Base-by-base conservation (phyloP, 192 early-diverging fungal genomes). In the Podila epigama region DNA sequence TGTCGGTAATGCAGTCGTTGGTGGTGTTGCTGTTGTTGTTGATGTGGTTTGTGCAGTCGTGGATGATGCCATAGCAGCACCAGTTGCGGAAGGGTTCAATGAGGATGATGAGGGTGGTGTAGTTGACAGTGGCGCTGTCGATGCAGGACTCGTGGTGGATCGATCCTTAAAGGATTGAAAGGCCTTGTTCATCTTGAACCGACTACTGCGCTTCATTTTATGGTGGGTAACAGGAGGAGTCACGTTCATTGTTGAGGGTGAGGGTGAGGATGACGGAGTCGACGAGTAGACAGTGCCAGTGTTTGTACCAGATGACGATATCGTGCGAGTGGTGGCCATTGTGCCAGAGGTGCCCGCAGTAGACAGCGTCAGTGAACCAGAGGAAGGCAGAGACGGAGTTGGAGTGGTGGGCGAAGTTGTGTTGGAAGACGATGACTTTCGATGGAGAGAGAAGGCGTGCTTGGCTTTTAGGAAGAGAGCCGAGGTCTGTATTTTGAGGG, bases 401-500 rank as follows among this genome's bases (percentile, higher is more conserved):
- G 68, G 32, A 16, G 61, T 58, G 44, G 62, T 35, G 9, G 44
- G 28, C 7, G 72, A 59, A 35, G 65, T 51, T 5, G 62, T 37
- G 22, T 32, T 22, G 8, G 57, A 42, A 3, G 16, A 22, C 4
- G 41, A 58, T 2, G 60, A 63, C 48, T 77, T 77, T 51, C 66
- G 65, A 39, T 77, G 73, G 13, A 68, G 66, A 33, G 66, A 68
- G 36, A 77, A 54, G n/a, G 73, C 73, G 28, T 68, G 40, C 56
- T 77, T 77, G 34, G 73, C 73, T 50, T 77, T 77, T 18, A 77
- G 66, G 48, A 77, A 60, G 42, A 77, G 42, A 35, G 66, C 60
- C 35, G 73, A 77, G 5, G 66, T 77, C 66, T 77, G 65, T 41
- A 77, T 68, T 59, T 77, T 68, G n/a, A 77, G 48, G 31, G 61